Evolutionary conservation across 2,329 filamentous ascomycete species (phyloP).

Genomic region (Nigrograna mackinnonii): DNA sequence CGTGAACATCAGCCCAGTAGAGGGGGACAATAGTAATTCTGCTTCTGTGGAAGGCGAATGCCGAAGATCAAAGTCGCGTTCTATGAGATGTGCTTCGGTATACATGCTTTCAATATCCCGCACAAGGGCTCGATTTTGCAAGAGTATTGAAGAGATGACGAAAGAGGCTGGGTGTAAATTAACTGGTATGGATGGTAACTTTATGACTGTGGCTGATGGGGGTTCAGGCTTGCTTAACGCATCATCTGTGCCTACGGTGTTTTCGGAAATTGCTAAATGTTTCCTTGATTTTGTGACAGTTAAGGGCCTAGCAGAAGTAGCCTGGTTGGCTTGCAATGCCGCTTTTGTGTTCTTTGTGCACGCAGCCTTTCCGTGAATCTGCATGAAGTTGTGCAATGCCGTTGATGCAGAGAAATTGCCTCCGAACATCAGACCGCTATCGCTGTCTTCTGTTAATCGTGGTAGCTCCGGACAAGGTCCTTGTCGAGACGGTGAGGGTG

Average conservation of each 20-base stretch:
- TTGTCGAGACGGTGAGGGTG: too few species aligned
- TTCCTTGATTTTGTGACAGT: too few species aligned
- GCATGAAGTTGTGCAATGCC: constrained; percentile 56
- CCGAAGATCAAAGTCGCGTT: constrained; percentile 59
- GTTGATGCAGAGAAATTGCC: constrained; percentile 44
- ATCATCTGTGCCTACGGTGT: too few species aligned
- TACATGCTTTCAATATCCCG: constrained; percentile 55
- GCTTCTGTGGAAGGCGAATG: constrained; percentile 56
- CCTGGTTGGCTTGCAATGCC: too few species aligned
- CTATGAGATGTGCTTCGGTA: constrained; percentile 57
- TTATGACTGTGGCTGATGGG: too few species aligned
- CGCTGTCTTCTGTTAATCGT: not conserved
- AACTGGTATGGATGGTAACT: constrained; percentile 28
- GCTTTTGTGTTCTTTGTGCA: not conserved
- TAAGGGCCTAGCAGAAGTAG: too few species aligned
- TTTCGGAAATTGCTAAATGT: too few species aligned
- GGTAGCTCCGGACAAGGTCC: too few species aligned
- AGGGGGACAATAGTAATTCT: constrained; percentile 73
- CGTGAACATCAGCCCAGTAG: constrained; percentile 70
- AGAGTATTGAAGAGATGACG: constrained; percentile 57
- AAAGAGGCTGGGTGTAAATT: constrained; percentile 41
- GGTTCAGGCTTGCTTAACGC: too few species aligned
- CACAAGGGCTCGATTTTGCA: constrained; percentile 51
- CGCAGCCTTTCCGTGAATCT: constrained; percentile 43
- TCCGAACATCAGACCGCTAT: constrained; percentile 34